These are phyloP conservation scores for Aspergillus nanangensis DNA, from an alignment of 495 filamentous ascomycete species.

Conservation along the genomic window DNA sequence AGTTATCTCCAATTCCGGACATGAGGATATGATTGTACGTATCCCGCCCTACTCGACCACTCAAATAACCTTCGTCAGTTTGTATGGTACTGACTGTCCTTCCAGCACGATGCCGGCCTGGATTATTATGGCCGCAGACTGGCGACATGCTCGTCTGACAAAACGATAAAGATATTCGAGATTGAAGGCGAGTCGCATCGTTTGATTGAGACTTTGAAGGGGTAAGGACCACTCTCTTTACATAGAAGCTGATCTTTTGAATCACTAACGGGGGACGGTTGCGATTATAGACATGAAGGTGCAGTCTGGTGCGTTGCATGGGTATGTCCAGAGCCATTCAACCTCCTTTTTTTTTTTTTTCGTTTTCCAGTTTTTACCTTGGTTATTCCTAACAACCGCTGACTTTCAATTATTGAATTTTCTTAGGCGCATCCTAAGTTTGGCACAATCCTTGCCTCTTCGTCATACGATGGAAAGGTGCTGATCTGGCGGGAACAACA, in stretches of 20 bases:
- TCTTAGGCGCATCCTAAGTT: constrained; percentile 88
- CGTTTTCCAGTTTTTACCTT: too few species aligned
- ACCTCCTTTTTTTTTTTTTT: too few species aligned
- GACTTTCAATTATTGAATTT: constrained; percentile 1
- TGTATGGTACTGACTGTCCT: constrained; percentile 2
- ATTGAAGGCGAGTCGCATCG: constrained; percentile 91
- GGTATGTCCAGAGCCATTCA: constrained; percentile 50
- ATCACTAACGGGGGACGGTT: too few species aligned
- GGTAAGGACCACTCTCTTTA: too few species aligned
- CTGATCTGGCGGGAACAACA: constrained; percentile 94
- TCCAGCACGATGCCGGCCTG: constrained; percentile 91
- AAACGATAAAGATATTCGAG: constrained; percentile 99
- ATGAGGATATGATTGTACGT: constrained; percentile 99
- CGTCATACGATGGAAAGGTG: constrained; percentile 94
- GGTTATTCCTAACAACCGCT: too few species aligned
- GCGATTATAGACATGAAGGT: constrained; percentile 75
- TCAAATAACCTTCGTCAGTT: too few species aligned
- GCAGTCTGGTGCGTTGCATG: constrained; percentile 96
- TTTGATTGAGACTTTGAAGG: constrained; percentile 88
- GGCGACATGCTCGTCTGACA: constrained; percentile 95
- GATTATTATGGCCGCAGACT: constrained; percentile 97
- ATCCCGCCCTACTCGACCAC: not conserved
- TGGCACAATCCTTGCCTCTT: constrained; percentile 92
- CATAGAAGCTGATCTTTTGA: not conserved
- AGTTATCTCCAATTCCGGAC: constrained; percentile 84